A percentile compares a stretch with the other conserved stretches of the same genome.
These are phyloP conservation scores for Fulvia fulva DNA, from an alignment of 2,329 filamentous ascomycete genomes.

Conservation along the genomic window DNA sequence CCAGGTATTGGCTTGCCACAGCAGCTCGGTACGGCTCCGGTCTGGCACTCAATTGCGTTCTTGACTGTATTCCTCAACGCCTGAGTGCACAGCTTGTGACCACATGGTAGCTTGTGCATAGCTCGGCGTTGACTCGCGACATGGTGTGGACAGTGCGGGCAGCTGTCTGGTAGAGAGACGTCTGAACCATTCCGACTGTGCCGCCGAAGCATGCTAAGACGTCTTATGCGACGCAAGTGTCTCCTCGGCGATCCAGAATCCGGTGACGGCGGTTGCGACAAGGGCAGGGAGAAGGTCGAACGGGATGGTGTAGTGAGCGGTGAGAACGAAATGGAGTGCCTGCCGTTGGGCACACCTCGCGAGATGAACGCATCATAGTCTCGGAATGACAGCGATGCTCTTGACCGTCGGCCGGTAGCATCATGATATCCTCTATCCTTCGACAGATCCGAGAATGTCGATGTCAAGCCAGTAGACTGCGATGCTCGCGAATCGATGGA, in stretches of 20 bases:
- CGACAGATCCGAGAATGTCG: slow-evolving; percentile 32
- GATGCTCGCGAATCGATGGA: slow-evolving; percentile 33
- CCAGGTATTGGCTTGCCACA: slow-evolving; percentile 41
- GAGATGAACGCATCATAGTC: slow-evolving; percentile 35
- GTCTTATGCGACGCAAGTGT: slow-evolving; percentile 33
- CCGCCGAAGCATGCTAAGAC: slow-evolving; percentile 30
- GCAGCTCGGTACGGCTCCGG: slow-evolving; percentile 37
- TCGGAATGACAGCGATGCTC: slow-evolving; percentile 30
- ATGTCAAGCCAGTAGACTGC: slow-evolving; percentile 33
- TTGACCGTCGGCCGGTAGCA: slow-evolving; percentile 14
- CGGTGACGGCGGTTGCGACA: slow-evolving; percentile 25
- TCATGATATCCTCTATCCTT: slow-evolving; percentile 21
- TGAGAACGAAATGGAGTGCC: slow-evolving; percentile 30
- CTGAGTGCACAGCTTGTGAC: slow-evolving; percentile 33
- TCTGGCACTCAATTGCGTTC: slow-evolving; percentile 30
- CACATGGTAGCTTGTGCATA: slow-evolving; percentile 33
- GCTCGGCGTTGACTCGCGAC: slow-evolving; percentile 23
- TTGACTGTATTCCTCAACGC: slow-evolving; percentile 35
- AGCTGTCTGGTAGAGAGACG: slow-evolving; percentile 23
- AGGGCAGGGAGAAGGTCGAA: slow-evolving; percentile 31
- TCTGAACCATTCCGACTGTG: slow-evolving; percentile 25
- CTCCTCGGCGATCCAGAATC: slow-evolving; percentile 27
- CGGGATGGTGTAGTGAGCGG: slow-evolving; percentile 29
- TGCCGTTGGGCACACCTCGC: slow-evolving; percentile 22
- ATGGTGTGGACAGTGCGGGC: slow-evolving; percentile 33